Percentiles rank a stretch among this genome's conserved stretches.
These are phyloP conservation scores for Kewa caespitosa DNA, from an alignment of 179 eudicot genomes.

Conservation along the genomic window DNA sequence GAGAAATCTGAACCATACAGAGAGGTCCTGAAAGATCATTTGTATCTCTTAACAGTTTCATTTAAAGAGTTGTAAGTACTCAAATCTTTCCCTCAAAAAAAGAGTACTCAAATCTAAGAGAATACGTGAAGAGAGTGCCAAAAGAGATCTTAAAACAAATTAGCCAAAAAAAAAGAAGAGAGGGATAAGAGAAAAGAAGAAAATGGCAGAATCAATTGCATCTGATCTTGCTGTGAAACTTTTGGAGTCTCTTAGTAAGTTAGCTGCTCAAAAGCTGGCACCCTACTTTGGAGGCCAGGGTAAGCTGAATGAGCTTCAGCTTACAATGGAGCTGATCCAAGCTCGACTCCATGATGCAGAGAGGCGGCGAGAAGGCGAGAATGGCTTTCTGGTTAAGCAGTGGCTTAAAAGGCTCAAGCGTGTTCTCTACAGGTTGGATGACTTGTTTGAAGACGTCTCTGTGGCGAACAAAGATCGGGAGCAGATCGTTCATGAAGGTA, in stretches of 20 bases:
- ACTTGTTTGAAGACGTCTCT: constrained; percentile 1
- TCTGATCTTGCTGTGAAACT: neutral
- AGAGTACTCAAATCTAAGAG: no score
- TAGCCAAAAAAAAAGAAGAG: no score
- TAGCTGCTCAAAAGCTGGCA: neutral
- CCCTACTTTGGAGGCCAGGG: neutral
- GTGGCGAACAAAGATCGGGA: neutral
- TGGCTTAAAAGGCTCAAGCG: neutral
- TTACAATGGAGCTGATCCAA: neutral
- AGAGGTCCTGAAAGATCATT: no score
- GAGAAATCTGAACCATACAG: no score
- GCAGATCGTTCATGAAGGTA: neutral
- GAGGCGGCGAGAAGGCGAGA: neutral
- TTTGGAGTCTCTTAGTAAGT: neutral
- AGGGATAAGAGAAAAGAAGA: neutral
- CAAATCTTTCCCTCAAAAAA: no score
- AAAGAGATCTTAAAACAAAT: no score
- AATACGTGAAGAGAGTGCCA: no score
- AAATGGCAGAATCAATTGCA: neutral
- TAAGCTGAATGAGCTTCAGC: neutral
- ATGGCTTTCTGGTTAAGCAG: neutral
- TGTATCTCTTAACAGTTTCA: no score
- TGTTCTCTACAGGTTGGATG: neutral
- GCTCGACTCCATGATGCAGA: neutral
- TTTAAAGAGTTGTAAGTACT: no score